These are phyloP conservation scores for Aquanectria penicillioides DNA, from an alignment of 2,329 filamentous ascomycete genomes.

Conservation along the genomic window DNA sequence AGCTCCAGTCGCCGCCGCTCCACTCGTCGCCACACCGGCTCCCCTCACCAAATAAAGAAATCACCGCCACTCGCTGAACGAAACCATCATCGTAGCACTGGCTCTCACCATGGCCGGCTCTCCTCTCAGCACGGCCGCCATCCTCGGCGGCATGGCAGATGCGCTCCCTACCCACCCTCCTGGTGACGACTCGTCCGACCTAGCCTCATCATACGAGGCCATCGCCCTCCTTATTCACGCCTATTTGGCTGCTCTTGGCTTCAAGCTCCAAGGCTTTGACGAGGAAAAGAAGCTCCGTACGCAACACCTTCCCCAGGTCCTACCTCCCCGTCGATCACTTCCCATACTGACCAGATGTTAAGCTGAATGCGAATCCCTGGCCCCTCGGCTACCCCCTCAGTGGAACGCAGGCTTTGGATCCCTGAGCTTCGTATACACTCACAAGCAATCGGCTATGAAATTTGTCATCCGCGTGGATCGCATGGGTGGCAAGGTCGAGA, in stretches of 20 bases:
- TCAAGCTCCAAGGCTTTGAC: conserved; percentile 82
- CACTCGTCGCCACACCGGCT: background rate
- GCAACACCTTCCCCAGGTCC: conserved; percentile 23
- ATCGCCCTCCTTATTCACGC: conserved; percentile 86
- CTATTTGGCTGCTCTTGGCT: conserved; percentile 82
- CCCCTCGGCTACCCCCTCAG: conserved; percentile 73
- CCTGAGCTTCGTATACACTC: conserved; percentile 87
- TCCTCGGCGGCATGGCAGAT: conserved; percentile 67
- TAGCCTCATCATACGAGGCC: conserved; percentile 81
- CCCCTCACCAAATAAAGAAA: background rate
- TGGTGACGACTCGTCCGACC: conserved; percentile 66
- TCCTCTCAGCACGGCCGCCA: conserved; percentile 45
- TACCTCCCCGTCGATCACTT: background rate
- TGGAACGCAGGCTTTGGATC: conserved; percentile 82
- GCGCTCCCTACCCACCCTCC: conserved; percentile 65
- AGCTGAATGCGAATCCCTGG: conserved; percentile 62
- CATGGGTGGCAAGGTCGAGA: conserved; percentile 83
- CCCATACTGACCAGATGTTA: conserved; percentile 21
- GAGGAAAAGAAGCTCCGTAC: conserved; percentile 81
- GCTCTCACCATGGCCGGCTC: conserved; percentile 36
- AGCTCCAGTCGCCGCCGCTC: conserved; percentile 2
- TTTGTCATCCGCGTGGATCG: conserved; percentile 85
- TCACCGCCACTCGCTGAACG: no score
- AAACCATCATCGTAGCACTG: background rate
- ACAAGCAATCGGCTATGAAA: conserved; percentile 84